Conservation (phyloP, 2,329 filamentous ascomycete genomes). For the Aspergillus eucalypticola region DNA sequence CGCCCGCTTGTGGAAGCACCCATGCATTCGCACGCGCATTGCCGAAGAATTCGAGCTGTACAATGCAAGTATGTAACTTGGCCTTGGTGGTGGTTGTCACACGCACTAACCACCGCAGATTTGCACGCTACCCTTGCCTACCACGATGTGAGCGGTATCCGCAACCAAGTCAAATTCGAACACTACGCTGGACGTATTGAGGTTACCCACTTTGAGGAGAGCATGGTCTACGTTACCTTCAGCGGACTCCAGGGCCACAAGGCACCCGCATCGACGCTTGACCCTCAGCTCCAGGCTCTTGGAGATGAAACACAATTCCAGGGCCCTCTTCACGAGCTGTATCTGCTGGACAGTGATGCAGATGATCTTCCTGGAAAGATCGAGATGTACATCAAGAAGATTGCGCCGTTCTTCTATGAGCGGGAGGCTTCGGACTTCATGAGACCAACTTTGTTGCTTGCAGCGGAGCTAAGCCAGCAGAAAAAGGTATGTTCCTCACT, state of each 20-base stretch:
- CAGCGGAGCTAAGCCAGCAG: slow-evolving; percentile 39
- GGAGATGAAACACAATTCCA: slow-evolving; percentile 43
- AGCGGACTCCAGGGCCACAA: slow-evolving; percentile 43
- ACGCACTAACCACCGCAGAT: slow-evolving; percentile 31
- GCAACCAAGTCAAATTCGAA: slow-evolving; percentile 51
- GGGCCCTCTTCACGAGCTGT: slow-evolving; percentile 42
- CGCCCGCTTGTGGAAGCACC: slow-evolving; percentile 62
- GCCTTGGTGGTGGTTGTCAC: not conserved
- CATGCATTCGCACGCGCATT: slow-evolving; percentile 60
- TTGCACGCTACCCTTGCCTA: slow-evolving; percentile 56
- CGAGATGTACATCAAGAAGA: slow-evolving; percentile 56
- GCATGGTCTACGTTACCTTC: slow-evolving; percentile 51
- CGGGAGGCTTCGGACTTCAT: slow-evolving; percentile 54
- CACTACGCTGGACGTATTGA: slow-evolving; percentile 55
- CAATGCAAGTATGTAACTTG: slow-evolving; percentile 46
- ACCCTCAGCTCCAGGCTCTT: slow-evolving; percentile 44
- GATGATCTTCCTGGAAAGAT: slow-evolving; percentile 55
- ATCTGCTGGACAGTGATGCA: slow-evolving; percentile 52
- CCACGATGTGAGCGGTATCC: slow-evolving; percentile 52
- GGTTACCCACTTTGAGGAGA: slow-evolving; percentile 57
- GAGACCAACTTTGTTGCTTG: slow-evolving; percentile 49
- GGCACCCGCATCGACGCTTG: slow-evolving; percentile 37
- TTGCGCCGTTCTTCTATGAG: slow-evolving; percentile 48
- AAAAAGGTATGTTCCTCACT: slow-evolving; percentile 36
- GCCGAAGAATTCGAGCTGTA: slow-evolving; percentile 61